Conservation (phyloP, 192 early-diverging fungal species). For the Piromyces sp. region DNA sequence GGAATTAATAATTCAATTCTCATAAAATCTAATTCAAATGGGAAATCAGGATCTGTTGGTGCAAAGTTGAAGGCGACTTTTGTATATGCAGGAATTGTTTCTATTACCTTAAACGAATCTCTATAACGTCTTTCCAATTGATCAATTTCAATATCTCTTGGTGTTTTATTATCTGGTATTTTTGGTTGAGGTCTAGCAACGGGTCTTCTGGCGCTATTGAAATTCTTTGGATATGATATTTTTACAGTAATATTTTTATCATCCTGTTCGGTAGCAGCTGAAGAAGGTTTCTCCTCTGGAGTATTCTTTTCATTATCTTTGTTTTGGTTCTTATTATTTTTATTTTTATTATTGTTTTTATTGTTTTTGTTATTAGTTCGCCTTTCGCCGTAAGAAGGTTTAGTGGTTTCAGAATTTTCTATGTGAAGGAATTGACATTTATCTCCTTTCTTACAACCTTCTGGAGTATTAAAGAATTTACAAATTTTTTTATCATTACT, state of each 20-base stretch:
- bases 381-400: slow-evolving; percentile 1
- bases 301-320: not conserved
- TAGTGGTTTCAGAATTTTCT: not conserved
- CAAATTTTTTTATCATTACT: not conserved
- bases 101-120: not conserved
- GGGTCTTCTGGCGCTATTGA: not conserved
- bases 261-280: not conserved
- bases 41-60: slow-evolving; percentile 49
- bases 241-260: not conserved
- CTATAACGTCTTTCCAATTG: not conserved
- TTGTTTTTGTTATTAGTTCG: not conserved
- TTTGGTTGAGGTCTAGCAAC: not conserved
- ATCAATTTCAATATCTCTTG: not conserved
- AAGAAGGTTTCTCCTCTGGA: too few relatives aligned
- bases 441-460: slow-evolving; percentile 3
- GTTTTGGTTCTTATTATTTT: not conserved
- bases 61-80: not conserved
- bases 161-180: not conserved
- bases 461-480: slow-evolving; percentile 5
- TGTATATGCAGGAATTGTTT: not conserved
- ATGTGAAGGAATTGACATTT: not conserved
- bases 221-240: not conserved
- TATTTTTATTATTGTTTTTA: not conserved
- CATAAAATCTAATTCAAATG: slow-evolving; percentile 50
- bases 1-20: slow-evolving; percentile 43